phyloP scores from a whole-genome alignment of 1,284 basidiomycete species.

The Caloboletus inedulis region DNA sequence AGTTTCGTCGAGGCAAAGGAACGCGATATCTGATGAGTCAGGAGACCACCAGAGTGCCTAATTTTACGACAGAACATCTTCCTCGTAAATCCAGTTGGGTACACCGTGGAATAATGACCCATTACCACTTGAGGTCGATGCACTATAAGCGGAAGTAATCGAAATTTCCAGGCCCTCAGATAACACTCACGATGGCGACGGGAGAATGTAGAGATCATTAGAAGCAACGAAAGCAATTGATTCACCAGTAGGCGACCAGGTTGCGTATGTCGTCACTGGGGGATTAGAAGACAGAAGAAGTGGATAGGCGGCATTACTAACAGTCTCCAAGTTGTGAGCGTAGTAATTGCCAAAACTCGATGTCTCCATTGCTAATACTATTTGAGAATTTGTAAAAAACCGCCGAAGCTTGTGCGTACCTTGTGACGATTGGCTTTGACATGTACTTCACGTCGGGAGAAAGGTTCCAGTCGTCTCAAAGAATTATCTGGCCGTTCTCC shows the following conservation, averaged over 20 bases:
- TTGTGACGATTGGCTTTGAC: constrained; percentile 73
- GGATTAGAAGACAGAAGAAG: constrained; percentile 64
- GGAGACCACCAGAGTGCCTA: constrained; percentile 92
- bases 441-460: constrained; percentile 88
- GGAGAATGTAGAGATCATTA: constrained; percentile 83
- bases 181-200: constrained; percentile 52
- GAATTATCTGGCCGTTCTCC: constrained; percentile 55
- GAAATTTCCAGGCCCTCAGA: not conserved
- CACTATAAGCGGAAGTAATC: constrained; percentile 27
- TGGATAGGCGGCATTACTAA: constrained; percentile 62
- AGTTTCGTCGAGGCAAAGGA: constrained; percentile 86
- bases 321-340: constrained; percentile 64
- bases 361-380: constrained; percentile 81
- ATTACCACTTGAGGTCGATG: constrained; percentile 73
- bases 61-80: constrained; percentile 79
- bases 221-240: constrained; percentile 78
- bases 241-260: constrained; percentile 82
- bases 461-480: constrained; percentile 67
- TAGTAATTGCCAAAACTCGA: constrained; percentile 86
- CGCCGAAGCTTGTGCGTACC: constrained; percentile 37
- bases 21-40: constrained; percentile 77
- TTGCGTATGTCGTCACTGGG: constrained; percentile 72
- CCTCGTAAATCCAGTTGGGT: constrained; percentile 97
- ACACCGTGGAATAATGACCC: constrained; percentile 89
- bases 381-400: constrained; percentile 1